Conservation (phyloP, 1,139 yeast species). For the Lodderomyces oxycetoniae region DNA sequence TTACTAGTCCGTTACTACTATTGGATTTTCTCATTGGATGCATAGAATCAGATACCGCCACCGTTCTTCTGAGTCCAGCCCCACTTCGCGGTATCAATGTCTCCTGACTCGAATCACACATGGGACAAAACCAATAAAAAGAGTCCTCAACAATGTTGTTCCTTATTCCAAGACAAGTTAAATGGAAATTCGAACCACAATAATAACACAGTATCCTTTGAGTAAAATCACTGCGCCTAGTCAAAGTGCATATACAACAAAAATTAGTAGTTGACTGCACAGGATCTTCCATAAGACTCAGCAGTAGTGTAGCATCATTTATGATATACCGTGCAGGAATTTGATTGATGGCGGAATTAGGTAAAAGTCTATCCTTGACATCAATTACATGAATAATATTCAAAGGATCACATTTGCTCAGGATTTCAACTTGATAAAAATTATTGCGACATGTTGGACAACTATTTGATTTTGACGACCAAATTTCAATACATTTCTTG, state of each 20-base stretch:
- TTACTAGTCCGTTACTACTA: constrained; percentile 16
- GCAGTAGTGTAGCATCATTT: constrained; percentile 3
- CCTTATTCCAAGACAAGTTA: constrained; percentile 24
- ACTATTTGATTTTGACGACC: constrained; percentile 48
- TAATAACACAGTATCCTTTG: constrained; percentile 26
- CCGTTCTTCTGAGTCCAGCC: background rate
- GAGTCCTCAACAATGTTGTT: constrained; percentile 11
- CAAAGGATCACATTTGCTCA: constrained; percentile 8
- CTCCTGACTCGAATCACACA: constrained; percentile 39
- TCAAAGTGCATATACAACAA: constrained; percentile 31
- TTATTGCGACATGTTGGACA: constrained; percentile 50
- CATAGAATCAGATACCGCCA: constrained; percentile 1
- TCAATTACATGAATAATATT: constrained; percentile 13
- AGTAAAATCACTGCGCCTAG: constrained; percentile 11
- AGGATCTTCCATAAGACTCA: constrained; percentile 2
- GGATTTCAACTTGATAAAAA: constrained; percentile 26
- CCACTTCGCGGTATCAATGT: constrained; percentile 7
- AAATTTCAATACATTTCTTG: constrained; percentile 38
- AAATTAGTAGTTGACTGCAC: constrained; percentile 12
- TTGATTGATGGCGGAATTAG: constrained; percentile 35
- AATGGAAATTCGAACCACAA: constrained; percentile 36
- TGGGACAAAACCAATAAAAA: constrained; percentile 39
- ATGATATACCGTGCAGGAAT: constrained; percentile 36
- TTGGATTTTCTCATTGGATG: no score
- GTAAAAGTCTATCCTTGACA: constrained; percentile 30